These are phyloP conservation scores for Diutina rugosa DNA, from an alignment of 1,139 yeast genomes.

Conservation along the genomic window DNA sequence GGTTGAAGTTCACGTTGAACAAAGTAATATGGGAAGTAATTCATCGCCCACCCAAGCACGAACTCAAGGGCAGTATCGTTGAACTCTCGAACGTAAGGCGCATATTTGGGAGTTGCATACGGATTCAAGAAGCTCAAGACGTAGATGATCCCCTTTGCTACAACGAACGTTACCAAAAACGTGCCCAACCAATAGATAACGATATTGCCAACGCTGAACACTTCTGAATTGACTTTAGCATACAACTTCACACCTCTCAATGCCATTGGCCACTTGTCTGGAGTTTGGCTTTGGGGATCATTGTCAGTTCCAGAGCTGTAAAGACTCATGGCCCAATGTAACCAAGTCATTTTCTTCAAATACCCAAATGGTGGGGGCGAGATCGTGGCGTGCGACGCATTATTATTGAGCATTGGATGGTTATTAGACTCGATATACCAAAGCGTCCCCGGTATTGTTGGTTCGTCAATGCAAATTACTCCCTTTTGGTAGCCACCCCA, in stretches of 20 bases:
- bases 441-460: constrained; percentile 42
- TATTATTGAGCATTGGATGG: constrained; percentile 16
- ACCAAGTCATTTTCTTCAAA: constrained; percentile 18
- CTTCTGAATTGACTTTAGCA: constrained; percentile 6
- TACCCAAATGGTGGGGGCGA: constrained; percentile 12
- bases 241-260: not conserved
- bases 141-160: constrained; percentile 12
- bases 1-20: constrained; percentile 21
- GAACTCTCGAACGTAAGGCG: constrained; percentile 8
- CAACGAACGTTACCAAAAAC: constrained; percentile 9
- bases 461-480: constrained; percentile 58
- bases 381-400: not conserved
- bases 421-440: constrained; percentile 55
- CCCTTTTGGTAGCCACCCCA: constrained; percentile 70
- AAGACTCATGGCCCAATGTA: constrained; percentile 22
- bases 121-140: constrained; percentile 20
- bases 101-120: constrained; percentile 11
- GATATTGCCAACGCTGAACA: constrained; percentile 25
- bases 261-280: constrained; percentile 24
- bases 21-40: constrained; percentile 21
- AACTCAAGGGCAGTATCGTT: constrained; percentile 15
- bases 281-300: constrained; percentile 20
- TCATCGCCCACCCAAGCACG: constrained; percentile 21
- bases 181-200: constrained; percentile 19
- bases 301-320: constrained; percentile 13